Evolutionary conservation across 2,329 filamentous ascomycete genomes (phyloP), one percentile per base, ranked within the genome.

Genomic region (Acrocalymma vagum): DNA sequence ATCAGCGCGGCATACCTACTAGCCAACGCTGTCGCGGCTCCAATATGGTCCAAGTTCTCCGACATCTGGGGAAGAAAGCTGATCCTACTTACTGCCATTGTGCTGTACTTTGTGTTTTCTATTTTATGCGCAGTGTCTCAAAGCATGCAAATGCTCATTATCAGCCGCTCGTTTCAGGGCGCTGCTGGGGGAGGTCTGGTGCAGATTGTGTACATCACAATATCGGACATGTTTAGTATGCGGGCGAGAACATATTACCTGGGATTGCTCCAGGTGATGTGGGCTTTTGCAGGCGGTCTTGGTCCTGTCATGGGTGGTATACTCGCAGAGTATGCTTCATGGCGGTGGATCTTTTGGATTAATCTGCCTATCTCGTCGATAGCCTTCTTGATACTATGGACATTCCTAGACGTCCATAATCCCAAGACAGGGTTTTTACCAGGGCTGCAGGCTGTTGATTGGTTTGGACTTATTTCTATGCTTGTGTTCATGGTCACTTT

Each of bases 1-100:
- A 85, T 91, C 48, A 87, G 86, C 2, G 82, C 79, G 17, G 80
- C 86, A 1, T 90, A 87, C 63, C 72, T 89, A 8, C 78, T 90
- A 5, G 83, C 82, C 9, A 81, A 81, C 53, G 82, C 85, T 0
- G 82, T 85, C 1, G 76, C 75, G 5, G 80, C 78, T 1, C 85
- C 86, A 0, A 77, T 84, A 11, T 90, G 86, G 86, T 84, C 83
- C 8, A 79, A 78, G 34, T 47, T 77, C 4, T 72, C 67, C 6
- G 77, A 81, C 51, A 80, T 80, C 25, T 80, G 75, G 75, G 78
- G 78, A 9, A 71, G 78, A 3, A 81, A 81, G 49, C 65, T 70
- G 4, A 75, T 78, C 15, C 50, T 81, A 3, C 61, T 81, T 4
- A 52, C 59, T 6, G 73, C 75, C 0, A 71, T 34, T 28, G 24